Evolutionary conservation across 495 filamentous ascomycete genomes (phyloP).

Genomic region (Penicillium canariense): DNA sequence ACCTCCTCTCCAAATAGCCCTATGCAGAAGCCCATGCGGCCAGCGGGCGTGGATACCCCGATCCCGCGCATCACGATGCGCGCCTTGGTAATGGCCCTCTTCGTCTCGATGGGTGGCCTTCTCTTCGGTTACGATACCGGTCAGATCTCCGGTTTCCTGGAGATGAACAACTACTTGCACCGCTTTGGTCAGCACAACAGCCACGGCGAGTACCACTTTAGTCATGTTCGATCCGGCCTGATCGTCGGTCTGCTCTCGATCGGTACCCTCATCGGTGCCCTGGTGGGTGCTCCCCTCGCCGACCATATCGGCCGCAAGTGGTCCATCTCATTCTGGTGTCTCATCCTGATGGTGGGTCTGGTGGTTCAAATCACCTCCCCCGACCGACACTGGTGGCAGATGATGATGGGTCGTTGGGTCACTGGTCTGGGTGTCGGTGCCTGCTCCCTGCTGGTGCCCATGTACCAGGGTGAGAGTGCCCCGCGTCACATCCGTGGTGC

Average conservation of each 20-base stretch:
- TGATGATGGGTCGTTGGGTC: constrained; percentile 55
- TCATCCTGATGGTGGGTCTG: constrained; percentile 63
- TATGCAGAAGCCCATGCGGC: constrained; percentile 24
- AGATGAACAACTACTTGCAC: constrained; percentile 52
- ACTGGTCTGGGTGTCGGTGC: constrained; percentile 69
- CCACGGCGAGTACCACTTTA: constrained; percentile 40
- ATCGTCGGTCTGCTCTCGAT: constrained; percentile 59
- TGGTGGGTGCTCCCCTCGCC: constrained; percentile 55
- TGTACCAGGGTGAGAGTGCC: constrained; percentile 71
- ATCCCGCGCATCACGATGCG: constrained; percentile 43
- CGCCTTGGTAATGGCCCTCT: constrained; percentile 50
- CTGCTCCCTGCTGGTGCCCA: constrained; percentile 66
- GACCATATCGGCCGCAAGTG: constrained; percentile 52
- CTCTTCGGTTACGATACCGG: constrained; percentile 54
- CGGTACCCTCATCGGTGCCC: constrained; percentile 65
- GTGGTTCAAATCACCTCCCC: constrained; percentile 63
- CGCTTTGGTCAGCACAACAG: constrained; percentile 40
- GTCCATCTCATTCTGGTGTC: constrained; percentile 53
- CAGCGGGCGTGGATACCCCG: constrained; percentile 35
- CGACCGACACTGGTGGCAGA: constrained; percentile 50
- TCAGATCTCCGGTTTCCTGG: constrained; percentile 59
- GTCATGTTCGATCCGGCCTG: constrained; percentile 49
- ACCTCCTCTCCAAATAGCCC: constrained; percentile 28
- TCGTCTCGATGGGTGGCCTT: constrained; percentile 68
- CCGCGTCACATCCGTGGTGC: constrained; percentile 65